phyloP scores from a whole-genome alignment of 257 asterid genomes.

The Cinchona pubescens region DNA sequence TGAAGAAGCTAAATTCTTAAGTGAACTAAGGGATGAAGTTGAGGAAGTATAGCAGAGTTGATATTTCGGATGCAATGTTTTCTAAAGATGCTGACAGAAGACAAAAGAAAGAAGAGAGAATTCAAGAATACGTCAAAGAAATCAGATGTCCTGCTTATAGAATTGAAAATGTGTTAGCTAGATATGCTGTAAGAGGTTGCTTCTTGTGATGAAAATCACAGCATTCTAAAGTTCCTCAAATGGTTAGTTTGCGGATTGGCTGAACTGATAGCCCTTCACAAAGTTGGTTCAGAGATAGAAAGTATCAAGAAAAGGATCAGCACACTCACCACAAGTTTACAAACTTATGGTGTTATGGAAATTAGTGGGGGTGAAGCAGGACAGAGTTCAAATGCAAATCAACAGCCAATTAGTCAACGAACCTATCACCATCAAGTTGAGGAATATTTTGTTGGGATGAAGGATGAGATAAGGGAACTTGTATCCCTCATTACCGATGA shows the following conservation, averaged over 20 bases:
- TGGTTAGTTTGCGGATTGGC: neutral
- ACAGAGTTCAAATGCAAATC: neutral
- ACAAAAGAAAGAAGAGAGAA: neutral
- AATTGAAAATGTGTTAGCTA: neutral
- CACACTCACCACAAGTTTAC: neutral
- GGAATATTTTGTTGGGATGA: neutral
- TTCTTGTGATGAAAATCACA: neutral
- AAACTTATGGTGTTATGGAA: neutral
- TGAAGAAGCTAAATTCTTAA: neutral
- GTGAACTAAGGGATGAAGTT: slow-evolving; percentile 16
- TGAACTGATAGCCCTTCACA: neutral
- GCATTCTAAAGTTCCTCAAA: neutral
- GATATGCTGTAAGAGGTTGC: neutral
- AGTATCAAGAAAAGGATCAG: neutral
- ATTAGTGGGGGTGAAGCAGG: too few relatives aligned
- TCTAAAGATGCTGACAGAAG: neutral
- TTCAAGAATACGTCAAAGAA: neutral
- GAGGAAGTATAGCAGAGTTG: neutral
- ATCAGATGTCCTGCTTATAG: neutral
- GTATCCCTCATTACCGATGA: neutral
- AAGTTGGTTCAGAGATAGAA: neutral
- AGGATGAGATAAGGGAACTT: neutral
- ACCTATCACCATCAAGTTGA: neutral
- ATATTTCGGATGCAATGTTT: neutral
- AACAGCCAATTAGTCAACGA: neutral